Conservation (phyloP, 2,329 filamentous ascomycete genomes). For the Neonectria coccinea region DNA sequence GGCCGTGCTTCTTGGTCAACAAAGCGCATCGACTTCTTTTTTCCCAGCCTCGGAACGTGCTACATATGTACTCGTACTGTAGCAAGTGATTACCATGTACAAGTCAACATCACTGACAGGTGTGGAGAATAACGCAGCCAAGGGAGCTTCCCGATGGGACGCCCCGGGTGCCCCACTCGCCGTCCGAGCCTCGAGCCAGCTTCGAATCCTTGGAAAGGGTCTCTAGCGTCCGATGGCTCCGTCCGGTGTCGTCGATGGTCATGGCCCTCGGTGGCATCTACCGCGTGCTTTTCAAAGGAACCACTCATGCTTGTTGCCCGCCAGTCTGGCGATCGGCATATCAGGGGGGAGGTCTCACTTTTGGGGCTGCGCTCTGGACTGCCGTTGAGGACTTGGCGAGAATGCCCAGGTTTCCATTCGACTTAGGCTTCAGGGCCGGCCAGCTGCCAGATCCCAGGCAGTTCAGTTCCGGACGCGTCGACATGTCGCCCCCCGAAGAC, state of each 20-base stretch:
- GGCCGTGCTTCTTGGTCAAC: constrained; percentile 1
- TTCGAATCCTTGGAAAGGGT: background rate
- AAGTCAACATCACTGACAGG: constrained; percentile 30
- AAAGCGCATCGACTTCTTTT: background rate
- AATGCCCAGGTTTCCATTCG: constrained; percentile 2
- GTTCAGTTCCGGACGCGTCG: constrained; percentile 13
- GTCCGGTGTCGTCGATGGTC: constrained; percentile 8
- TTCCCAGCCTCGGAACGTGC: constrained; percentile 18
- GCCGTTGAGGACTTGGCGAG: constrained; percentile 24
- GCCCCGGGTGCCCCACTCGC: constrained; percentile 39
- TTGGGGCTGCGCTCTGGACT: constrained; percentile 15
- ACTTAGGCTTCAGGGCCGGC: background rate
- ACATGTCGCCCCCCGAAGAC: constrained; percentile 14
- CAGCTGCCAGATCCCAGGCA: background rate
- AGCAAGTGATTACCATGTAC: background rate
- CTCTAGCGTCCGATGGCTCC: constrained; percentile 32
- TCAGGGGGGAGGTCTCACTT: constrained; percentile 21
- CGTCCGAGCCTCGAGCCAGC: constrained; percentile 33
- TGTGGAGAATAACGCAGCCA: constrained; percentile 41
- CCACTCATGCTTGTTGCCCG: constrained; percentile 25
- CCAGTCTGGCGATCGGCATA: constrained; percentile 30
- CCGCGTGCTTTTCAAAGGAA: constrained; percentile 26
- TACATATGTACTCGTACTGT: background rate
- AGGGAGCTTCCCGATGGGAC: constrained; percentile 48
- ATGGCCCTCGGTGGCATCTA: constrained; percentile 15